Evolutionary conservation across 1,284 basidiomycete species (phyloP).

Genomic region (Irpex lacteus): DNA sequence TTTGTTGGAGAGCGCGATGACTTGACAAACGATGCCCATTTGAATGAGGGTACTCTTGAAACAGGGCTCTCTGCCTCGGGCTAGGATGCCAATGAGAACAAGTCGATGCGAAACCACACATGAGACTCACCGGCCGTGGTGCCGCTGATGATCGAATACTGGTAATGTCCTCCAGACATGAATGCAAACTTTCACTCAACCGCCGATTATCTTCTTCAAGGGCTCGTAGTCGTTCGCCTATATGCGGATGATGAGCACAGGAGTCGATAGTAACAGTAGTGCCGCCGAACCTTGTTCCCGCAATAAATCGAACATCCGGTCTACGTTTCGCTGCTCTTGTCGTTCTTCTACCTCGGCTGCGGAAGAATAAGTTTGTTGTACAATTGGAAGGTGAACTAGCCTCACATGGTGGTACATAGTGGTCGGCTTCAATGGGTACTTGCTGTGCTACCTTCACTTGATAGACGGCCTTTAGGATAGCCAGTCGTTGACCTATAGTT

Average conservation of each 20-base stretch:
- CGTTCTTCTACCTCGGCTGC: slow-evolving; percentile 69
- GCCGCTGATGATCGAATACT: slow-evolving; percentile 38
- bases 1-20: slow-evolving; percentile 76
- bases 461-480: slow-evolving; percentile 89
- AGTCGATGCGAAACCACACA: background rate
- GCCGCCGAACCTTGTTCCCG: slow-evolving; percentile 69
- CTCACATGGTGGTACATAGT: slow-evolving; percentile 90
- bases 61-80: slow-evolving; percentile 54
- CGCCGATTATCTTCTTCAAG: slow-evolving; percentile 78
- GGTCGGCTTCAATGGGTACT: slow-evolving; percentile 80
- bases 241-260: slow-evolving; percentile 8
- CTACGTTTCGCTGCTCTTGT: slow-evolving; percentile 56
- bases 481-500: slow-evolving; percentile 84
- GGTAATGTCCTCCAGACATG: slow-evolving; percentile 66
- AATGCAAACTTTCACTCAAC: slow-evolving; percentile 57
- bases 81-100: slow-evolving; percentile 14
- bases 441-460: slow-evolving; percentile 81
- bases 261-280: slow-evolving; percentile 2
- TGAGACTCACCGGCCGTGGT: slow-evolving; percentile 25
- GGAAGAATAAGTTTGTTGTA: slow-evolving; percentile 11
- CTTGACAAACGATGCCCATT: slow-evolving; percentile 76
- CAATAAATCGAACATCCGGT: slow-evolving; percentile 67
- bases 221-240: slow-evolving; percentile 65
- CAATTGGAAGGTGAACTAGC: slow-evolving; percentile 14
- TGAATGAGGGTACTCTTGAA: slow-evolving; percentile 72